Conservation (phyloP, 495 filamentous ascomycete species). For the Paragyromitra xinjiangensis region DNA sequence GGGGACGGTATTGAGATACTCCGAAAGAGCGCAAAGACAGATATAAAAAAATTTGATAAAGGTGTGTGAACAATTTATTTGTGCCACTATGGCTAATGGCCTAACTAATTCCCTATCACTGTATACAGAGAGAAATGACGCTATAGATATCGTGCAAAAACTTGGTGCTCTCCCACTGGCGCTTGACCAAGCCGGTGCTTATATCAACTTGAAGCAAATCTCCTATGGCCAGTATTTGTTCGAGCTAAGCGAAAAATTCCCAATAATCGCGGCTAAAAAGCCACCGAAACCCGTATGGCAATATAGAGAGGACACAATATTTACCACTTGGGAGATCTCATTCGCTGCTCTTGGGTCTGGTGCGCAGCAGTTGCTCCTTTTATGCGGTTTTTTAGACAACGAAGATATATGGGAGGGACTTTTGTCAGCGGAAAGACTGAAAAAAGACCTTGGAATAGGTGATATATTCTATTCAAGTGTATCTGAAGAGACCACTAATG, state of each 20-base stretch:
- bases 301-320: constrained; percentile 21
- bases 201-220: constrained; percentile 8
- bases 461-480: background rate
- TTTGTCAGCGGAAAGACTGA: background rate
- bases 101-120: background rate
- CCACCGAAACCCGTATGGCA: background rate
- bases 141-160: background rate
- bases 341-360: background rate
- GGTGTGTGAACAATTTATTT: background rate
- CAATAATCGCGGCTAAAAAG: background rate
- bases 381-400: constrained; percentile 29
- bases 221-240: constrained; percentile 4
- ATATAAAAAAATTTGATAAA: background rate
- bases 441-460: constrained; percentile 27
- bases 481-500: background rate
- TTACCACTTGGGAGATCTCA: constrained; percentile 32
- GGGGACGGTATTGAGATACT: constrained; percentile 25
- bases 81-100: background rate
- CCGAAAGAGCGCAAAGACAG: constrained; percentile 3
- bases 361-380: constrained; percentile 7
- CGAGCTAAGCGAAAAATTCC: background rate
- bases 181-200: constrained; percentile 36
- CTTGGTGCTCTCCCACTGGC: constrained; percentile 40
- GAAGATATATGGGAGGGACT: constrained; percentile 39
- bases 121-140: background rate